Base-by-base conservation (phyloP, 768 basidiomycete genomes). In the Pleurotus citrinopileatus region DNA sequence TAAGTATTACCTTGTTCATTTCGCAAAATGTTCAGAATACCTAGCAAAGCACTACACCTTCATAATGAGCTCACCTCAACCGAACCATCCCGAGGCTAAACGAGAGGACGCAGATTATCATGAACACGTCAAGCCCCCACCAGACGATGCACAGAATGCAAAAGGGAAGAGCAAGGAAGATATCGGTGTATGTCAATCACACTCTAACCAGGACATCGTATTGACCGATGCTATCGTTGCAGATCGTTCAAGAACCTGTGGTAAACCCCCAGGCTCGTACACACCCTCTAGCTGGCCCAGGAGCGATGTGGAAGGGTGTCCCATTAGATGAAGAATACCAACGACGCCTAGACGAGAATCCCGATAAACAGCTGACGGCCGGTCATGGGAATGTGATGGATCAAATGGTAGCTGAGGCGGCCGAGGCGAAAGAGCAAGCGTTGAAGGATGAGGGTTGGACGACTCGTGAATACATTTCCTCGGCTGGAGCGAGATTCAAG, bases 271-370 rank as follows among this genome's bases (percentile, higher is more conserved):
- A 55, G 15, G 52, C 60, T 6, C 59, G 59, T 3, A 60, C 60
- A 6, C 59, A 61, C 25, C 61, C 65, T 3, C 54, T 65, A 13
- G 60, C 46, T 2, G 55, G 57, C 12, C 26, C 54, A 3, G 57
- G 48, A 1, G 59, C 60, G 2, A 56, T 46, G 20, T 61, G 57
- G 57, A 57, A 58, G 7, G 61, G 63, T 7, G 46, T 64, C 15
- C 57, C 54, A 1, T 37, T 63, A 27, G 46, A 56, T 13, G 60
- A 64, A 48, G 15, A 32, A 4, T 59, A 59, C 34, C 62, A 64
- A 32, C 42, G 44, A 36, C 57, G 56, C 6, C 29, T 64, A n/a
- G 63, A 64, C 42, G 54, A 46, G 10, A 40, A 60, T 27, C 19
- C 56, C 3, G 61, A 63, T 19, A 50, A 53, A 9, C 60, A 57